Percentiles rank a stretch among this genome's conserved stretches.
phyloP scores from a whole-genome alignment of 139 green algal genomes.

The Chlorella ohadii region DNA sequence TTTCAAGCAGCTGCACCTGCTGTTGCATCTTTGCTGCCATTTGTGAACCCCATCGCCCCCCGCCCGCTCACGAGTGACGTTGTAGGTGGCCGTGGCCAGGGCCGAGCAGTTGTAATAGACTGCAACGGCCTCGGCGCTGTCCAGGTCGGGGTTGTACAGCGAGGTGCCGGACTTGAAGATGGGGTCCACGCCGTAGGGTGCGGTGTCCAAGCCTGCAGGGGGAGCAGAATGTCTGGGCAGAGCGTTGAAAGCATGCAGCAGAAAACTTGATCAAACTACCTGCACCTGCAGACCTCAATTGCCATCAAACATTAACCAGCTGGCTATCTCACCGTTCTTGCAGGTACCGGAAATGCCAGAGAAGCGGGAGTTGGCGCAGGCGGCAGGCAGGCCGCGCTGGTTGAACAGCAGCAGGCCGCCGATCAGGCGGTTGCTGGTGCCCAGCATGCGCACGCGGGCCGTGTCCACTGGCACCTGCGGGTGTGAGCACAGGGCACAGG shows the following conservation, averaged over 20 bases:
- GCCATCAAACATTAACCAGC: too few relatives aligned
- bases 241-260: too few relatives aligned
- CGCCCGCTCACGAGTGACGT: conserved; percentile 23
- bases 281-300: too few relatives aligned
- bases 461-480: not conserved
- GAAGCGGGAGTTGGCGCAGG: not conserved
- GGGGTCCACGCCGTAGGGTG: conserved; percentile 78
- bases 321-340: not conserved
- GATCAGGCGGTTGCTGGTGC: not conserved
- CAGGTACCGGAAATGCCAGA: not conserved
- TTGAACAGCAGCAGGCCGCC: not conserved
- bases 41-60: not conserved
- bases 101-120: conserved; percentile 81
- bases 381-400: not conserved
- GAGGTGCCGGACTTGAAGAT: conserved; percentile 79
- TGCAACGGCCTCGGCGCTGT: conserved; percentile 55
- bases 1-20: too few relatives aligned
- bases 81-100: conserved; percentile 58
- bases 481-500: too few relatives aligned
- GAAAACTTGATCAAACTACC: too few relatives aligned
- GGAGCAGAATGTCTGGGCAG: not conserved
- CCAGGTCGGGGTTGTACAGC: conserved; percentile 75
- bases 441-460: not conserved
- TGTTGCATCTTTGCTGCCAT: too few relatives aligned
- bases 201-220: conserved; percentile 11